Base-by-base conservation (phyloP, 495 filamentous ascomycete species). In the Podospora comata region DNA sequence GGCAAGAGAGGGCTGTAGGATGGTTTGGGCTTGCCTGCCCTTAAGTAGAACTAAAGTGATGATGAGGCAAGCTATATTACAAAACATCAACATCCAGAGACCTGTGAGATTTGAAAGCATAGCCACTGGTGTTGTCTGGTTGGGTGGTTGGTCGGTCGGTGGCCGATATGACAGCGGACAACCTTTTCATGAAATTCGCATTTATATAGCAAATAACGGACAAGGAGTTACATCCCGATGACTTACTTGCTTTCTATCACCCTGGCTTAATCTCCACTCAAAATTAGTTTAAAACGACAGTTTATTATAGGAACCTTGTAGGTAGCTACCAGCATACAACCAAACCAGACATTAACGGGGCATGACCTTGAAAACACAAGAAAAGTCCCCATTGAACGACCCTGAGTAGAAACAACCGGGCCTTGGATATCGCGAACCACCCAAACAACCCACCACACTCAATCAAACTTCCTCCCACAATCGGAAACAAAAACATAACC, bases 1-100 rank as follows among this genome's bases (percentile, higher is more conserved):
- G 75, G 82, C 9, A 75, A 76, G 57, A 72, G 81, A 61, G 79
- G 78, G 13, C 39, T 48, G 7, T 48, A 48, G 13, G 39, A 48
- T 16, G 2, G 39, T 48, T 11, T 48, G 39, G 39, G 13, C 9
- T 48, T 16, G 2, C 39, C 39, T 11, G 39, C 39, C 9, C 39
- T 23, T 23, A 23, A 23, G 23, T 23, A 23, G 23, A 23, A 23
- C 23, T 23, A 23, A 23, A 23, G 23, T 23, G 23, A 23, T 23
- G 23, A 23, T 23, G 23, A 23, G 23, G 30, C 30, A 32, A 32
- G 30, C 30, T 32, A 32, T 32, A 32, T 32, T 32, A 32, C 30
- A 48, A 16, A 16, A 48, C 39, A 48, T 13, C 39, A 48, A 13
- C 39, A 48, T 11, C 7, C 7, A 2, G 15, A 48, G 39, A 11